phyloP scores from a whole-genome alignment of 2,329 filamentous ascomycete species.

The Aspergillus latus region DNA sequence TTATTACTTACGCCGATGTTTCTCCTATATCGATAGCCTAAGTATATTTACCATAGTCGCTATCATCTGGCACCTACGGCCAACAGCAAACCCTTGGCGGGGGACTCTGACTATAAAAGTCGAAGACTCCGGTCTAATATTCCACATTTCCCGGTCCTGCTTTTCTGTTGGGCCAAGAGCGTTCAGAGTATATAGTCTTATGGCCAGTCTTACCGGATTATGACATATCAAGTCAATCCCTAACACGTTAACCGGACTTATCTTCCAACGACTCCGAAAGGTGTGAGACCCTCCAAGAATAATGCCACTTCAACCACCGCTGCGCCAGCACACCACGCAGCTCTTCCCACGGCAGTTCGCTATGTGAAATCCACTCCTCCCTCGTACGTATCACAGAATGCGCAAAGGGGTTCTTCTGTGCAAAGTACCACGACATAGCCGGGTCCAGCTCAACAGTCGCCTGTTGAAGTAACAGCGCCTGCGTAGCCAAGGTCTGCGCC shows the following conservation, averaged over 20 bases:
- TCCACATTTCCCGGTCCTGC: too few relatives aligned
- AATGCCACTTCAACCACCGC: conserved; percentile 1
- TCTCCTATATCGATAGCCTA: too few relatives aligned
- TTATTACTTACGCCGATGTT: too few relatives aligned
- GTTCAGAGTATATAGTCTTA: neutral
- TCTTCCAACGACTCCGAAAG: neutral
- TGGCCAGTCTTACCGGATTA: neutral
- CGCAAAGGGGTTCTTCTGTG: neutral
- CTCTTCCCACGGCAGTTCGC: neutral
- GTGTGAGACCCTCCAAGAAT: neutral
- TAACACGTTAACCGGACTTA: neutral
- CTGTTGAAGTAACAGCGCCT: neutral
- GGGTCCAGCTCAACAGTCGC: neutral
- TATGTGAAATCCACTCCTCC: neutral
- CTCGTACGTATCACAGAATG: neutral
- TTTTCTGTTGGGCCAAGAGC: too few relatives aligned
- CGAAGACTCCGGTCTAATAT: too few relatives aligned
- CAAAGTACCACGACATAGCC: neutral
- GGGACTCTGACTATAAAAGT: too few relatives aligned
- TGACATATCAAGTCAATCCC: neutral
- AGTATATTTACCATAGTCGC: too few relatives aligned
- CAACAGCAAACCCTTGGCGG: too few relatives aligned
- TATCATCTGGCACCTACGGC: too few relatives aligned
- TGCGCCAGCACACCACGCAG: neutral
- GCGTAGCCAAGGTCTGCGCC: neutral